These are phyloP conservation scores for Ceratocystis diversiconidia DNA, from an alignment of 2,329 filamentous ascomycete species.

Conservation along the genomic window DNA sequence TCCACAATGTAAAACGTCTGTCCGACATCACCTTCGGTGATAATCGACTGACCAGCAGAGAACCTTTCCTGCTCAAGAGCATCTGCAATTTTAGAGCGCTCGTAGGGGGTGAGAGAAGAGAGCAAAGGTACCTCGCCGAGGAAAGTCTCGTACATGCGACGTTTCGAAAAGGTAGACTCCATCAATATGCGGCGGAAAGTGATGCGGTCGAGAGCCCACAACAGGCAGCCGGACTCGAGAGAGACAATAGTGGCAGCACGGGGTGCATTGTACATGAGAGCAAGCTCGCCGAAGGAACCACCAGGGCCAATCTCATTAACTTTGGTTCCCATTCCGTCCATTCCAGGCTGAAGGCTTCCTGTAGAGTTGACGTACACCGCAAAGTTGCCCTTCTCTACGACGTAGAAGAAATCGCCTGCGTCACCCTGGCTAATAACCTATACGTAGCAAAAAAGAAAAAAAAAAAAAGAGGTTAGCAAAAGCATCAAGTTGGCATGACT, in stretches of 20 bases:
- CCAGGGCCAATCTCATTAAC: slow-evolving; percentile 74
- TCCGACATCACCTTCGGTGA: slow-evolving; percentile 79
- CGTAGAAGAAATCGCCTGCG: slow-evolving; percentile 93
- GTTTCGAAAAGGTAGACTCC: slow-evolving; percentile 91
- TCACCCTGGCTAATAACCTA: slow-evolving; percentile 93
- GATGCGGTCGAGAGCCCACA: slow-evolving; percentile 90
- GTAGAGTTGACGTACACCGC: slow-evolving; percentile 77
- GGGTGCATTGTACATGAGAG: slow-evolving; percentile 96
- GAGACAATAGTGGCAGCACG: slow-evolving; percentile 88
- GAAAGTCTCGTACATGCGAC: slow-evolving; percentile 95
- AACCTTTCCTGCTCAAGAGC: slow-evolving; percentile 86
- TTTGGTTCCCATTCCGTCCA: slow-evolving; percentile 67
- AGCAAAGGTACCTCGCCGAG: slow-evolving; percentile 85
- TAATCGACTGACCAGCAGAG: slow-evolving; percentile 65
- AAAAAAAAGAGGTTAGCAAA: too few relatives aligned
- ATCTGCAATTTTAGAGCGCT: slow-evolving; percentile 94
- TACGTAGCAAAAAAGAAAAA: neutral
- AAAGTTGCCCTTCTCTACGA: slow-evolving; percentile 82
- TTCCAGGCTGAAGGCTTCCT: slow-evolving; percentile 64
- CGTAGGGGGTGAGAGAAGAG: slow-evolving; percentile 70
- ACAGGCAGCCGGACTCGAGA: slow-evolving; percentile 58
- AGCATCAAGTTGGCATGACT: neutral
- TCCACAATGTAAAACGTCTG: slow-evolving; percentile 87
- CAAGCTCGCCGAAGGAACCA: slow-evolving; percentile 90
- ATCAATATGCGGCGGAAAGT: slow-evolving; percentile 97